Evolutionary conservation across 768 basidiomycete genomes (phyloP), one percentile per base, ranked within the genome.

Genomic region (Rhodotorula toruloides): DNA sequence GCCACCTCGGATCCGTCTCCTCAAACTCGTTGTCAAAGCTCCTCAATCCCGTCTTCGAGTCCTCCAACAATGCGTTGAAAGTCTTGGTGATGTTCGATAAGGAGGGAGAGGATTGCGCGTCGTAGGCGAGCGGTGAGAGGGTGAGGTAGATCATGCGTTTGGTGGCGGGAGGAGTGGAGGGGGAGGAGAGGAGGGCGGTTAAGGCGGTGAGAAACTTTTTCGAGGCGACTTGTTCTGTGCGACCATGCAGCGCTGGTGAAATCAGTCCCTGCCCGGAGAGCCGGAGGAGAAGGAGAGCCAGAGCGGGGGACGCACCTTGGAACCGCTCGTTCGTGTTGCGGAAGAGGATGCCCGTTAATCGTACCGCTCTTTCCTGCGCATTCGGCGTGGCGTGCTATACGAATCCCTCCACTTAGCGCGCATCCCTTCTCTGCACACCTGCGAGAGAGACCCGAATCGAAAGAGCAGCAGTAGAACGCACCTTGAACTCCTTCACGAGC

Each of bases 401-500:
- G n/a, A n/a, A n/a, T n/a, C n/a, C n/a, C n/a, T n/a, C n/a, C n/a
- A n/a, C n/a, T n/a, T n/a, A n/a, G n/a, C n/a, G n/a, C n/a, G n/a
- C n/a, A n/a, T n/a, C n/a, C n/a, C n/a, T n/a, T n/a, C n/a, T n/a
- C n/a, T n/a, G n/a, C n/a, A n/a, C n/a, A n/a, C n/a, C n/a, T n/a
- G n/a, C n/a, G n/a, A n/a, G n/a, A n/a, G n/a, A n/a, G n/a, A n/a
- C n/a, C n/a, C n/a, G n/a, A n/a, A n/a, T n/a, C n/a, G n/a, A n/a
- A n/a, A n/a, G 19, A 14, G 40, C 3, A 40, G 50, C 25, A 42
- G 16, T 16, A 39, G 13, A 21, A 43, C 46, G 17, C 31, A 61
- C 54, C 55, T 72, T 74, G 71, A 72, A 66, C 58, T 74, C 73
- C 21, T 65, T 63, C 29, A 68, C 49, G 9, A 74, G 36, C 6